These are phyloP conservation scores for Fusarium hostae DNA, from an alignment of 2,329 filamentous ascomycete genomes.

Conservation along the genomic window DNA sequence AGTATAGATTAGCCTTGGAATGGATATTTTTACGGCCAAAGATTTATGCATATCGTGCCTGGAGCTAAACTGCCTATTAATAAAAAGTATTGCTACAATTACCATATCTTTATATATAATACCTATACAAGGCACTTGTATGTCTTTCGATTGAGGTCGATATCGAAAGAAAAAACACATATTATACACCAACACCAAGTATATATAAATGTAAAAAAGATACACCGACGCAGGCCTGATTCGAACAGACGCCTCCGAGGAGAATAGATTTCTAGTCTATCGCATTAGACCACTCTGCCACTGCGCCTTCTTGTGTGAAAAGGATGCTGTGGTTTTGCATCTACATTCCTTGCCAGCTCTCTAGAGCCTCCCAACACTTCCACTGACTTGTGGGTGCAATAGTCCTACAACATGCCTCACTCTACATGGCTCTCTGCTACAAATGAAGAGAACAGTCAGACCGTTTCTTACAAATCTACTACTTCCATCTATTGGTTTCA, in stretches of 20 bases:
- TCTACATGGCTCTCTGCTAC: too few species aligned
- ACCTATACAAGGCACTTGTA: too few species aligned
- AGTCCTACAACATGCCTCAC: neutral
- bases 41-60: neutral
- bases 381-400: neutral
- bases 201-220: neutral
- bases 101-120: too few species aligned
- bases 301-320: constrained; percentile 13
- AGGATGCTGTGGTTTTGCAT: accelerated
- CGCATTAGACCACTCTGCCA: constrained; percentile 37
- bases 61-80: neutral
- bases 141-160: too few species aligned
- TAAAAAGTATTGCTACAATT: neutral
- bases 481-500: neutral
- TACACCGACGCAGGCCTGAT: constrained; percentile 33
- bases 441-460: neutral
- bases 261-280: constrained; percentile 38
- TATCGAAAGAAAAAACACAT: too few species aligned
- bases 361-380: neutral
- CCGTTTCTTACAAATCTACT: neutral
- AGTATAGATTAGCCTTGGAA: neutral
- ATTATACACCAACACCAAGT: too few species aligned
- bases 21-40: neutral
- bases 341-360: accelerated
- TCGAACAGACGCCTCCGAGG: constrained; percentile 35